These are phyloP conservation scores for Ophiostoma ulmi DNA, from an alignment of 2,329 filamentous ascomycete genomes.

Conservation along the genomic window DNA sequence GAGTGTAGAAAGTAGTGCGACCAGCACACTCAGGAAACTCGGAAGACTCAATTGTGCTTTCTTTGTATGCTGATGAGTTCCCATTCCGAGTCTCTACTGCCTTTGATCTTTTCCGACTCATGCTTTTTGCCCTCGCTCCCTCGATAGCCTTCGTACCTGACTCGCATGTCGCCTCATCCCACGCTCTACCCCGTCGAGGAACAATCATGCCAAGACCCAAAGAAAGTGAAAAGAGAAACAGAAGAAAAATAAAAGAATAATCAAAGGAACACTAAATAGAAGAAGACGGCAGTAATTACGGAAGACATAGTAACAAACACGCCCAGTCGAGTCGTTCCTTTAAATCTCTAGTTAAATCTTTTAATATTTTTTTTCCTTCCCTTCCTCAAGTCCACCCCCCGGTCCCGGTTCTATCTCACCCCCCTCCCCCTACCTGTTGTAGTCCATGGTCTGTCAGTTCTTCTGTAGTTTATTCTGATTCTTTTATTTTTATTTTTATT, in stretches of 20 bases:
- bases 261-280: background rate
- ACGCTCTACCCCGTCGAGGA: background rate
- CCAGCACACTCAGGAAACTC: background rate
- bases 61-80: background rate
- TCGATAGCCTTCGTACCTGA: background rate
- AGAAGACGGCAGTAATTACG: background rate
- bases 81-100: background rate
- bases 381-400: background rate
- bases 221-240: background rate
- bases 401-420: background rate
- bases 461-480: background rate
- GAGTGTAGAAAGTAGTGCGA: background rate
- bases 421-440: background rate
- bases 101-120: background rate
- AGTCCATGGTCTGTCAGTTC: background rate
- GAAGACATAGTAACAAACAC: background rate
- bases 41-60: background rate
- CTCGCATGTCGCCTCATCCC: slow-evolving; percentile 2
- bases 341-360: background rate
- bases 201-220: background rate
- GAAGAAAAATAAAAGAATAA: background rate
- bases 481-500: background rate
- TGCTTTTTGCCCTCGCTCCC: background rate
- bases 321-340: background rate
- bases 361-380: background rate